phyloP scores from a whole-genome alignment of 805 yeast species.

The Blastobotrys mokoenaii region DNA sequence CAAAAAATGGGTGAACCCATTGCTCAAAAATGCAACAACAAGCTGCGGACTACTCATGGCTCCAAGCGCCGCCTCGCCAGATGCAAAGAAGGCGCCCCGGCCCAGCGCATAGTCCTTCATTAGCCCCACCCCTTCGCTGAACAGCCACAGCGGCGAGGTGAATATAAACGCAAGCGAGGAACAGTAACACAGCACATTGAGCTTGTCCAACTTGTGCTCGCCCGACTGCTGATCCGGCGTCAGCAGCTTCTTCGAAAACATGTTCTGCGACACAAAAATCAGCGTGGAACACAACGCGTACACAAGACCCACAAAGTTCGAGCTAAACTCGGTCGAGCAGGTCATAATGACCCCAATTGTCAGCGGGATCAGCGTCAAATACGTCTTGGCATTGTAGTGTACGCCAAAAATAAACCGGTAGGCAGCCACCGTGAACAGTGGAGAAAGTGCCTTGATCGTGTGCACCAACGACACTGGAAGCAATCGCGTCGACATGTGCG shows the following conservation, averaged over 20 bases:
- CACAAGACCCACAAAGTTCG: constrained; percentile 51
- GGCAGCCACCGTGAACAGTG: constrained; percentile 76
- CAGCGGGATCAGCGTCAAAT: constrained; percentile 70
- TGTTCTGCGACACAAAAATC: constrained; percentile 77
- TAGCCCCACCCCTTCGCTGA: constrained; percentile 41
- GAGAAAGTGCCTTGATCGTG: constrained; percentile 87
- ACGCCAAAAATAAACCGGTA: constrained; percentile 55
- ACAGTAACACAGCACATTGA: constrained; percentile 74
- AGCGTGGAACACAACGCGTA: constrained; percentile 62
- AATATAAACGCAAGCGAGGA: constrained; percentile 62
- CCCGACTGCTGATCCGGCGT: constrained; percentile 33
- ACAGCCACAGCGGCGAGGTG: constrained; percentile 66
- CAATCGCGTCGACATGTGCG: constrained; percentile 84
- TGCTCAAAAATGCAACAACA: constrained; percentile 40
- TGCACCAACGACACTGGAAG: constrained; percentile 95
- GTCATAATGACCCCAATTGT: constrained; percentile 76
- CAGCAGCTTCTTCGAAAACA: constrained; percentile 75
- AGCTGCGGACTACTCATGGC: constrained; percentile 35
- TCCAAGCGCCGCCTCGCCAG: constrained; percentile 1
- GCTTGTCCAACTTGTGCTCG: constrained; percentile 54
- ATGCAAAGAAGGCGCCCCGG: constrained; percentile 6
- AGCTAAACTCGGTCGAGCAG: constrained; percentile 34
- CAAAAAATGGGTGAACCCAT: constrained; percentile 68
- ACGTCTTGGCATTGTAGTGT: constrained; percentile 56
- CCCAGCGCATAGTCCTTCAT: constrained; percentile 7